Evolutionary conservation across 73 alveolate species (phyloP), one percentile per base, ranked within the genome.

Genomic region (Halteria grandinella): DNA sequence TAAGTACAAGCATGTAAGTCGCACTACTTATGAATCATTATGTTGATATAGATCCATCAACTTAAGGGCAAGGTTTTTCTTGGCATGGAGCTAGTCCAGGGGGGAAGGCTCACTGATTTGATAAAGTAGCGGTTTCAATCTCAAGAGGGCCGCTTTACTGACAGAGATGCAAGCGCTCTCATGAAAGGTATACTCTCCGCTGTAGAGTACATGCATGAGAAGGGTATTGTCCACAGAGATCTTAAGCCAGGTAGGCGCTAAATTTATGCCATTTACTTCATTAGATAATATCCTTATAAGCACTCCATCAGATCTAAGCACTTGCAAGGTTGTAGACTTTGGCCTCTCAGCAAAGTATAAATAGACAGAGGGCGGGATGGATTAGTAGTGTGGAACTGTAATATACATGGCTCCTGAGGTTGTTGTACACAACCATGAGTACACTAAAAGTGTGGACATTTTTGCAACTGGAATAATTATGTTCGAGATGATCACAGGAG

Each of bases 341-440:
- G 97, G 97, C 5, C 52, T 90, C 37, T 62, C 90, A 48, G 91
- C 89, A 15, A 75, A 57, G 41, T 84, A 83, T 62, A 55, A 55
- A 50, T 58, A 40, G 25, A 41, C 51, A 8, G 33, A 70, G 45
- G 92, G 86, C 49, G 69, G 71, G 34, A 59, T 78, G 14, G 33
- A 70, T 66, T 89, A 64, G 29, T 60, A 89, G 34, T 62, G 88
- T 64, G 97, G 97, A 0, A 91, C 97, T 45, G 72, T 87, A 47
- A 47, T 91, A 45, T 91, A 87, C 71, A 91, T 91, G 97, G 95
- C 97, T 0, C 97, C 97, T 15, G 97, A 91, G 69, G 86, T 74
- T 18, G 86, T 75, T 37, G 77, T 80, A 0, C 79, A 82, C 57
- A 73, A 87, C 51, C 86, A 74, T 64, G 69, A 59, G 37, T 91